Percentiles rank a stretch among this genome's conserved stretches.
phyloP scores from a whole-genome alignment of 1,139 yeast genomes.

The Hemisphaericaspora lyxosophila region DNA sequence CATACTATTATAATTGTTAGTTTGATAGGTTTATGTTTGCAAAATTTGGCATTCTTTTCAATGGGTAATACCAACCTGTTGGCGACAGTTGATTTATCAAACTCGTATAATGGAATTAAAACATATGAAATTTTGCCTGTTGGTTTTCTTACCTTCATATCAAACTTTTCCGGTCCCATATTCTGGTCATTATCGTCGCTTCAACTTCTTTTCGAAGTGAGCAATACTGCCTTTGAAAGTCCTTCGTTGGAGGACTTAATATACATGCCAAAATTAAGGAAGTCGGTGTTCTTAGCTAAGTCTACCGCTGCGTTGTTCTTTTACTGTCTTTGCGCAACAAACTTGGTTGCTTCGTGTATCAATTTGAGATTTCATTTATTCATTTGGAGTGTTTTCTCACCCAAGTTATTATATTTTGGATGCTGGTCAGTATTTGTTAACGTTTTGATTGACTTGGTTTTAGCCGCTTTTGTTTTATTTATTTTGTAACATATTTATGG shows the following conservation, averaged over 20 bases:
- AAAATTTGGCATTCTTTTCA: constrained; percentile 79
- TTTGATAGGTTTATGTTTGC: constrained; percentile 41
- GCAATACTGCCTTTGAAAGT: constrained; percentile 14
- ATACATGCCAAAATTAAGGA: constrained; percentile 25
- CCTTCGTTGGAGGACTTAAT: constrained; percentile 14
- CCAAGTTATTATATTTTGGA: constrained; percentile 77
- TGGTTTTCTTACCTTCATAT: constrained; percentile 73
- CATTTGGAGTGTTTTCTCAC: constrained; percentile 97
- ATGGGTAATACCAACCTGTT: constrained; percentile 90
- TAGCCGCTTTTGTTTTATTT: constrained; percentile 18
- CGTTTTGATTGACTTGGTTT: constrained; percentile 37
- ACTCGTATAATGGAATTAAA: constrained; percentile 85
- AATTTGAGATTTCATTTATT: constrained; percentile 80
- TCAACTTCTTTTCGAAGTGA: constrained; percentile 41
- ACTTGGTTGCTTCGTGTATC: constrained; percentile 68
- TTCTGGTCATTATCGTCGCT: constrained; percentile 72
- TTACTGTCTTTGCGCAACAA: constrained; percentile 58
- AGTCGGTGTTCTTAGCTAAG: constrained; percentile 36
- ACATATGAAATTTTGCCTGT: constrained; percentile 70
- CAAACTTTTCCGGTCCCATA: constrained; percentile 84
- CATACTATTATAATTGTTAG: constrained; percentile 23
- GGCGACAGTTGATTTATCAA: constrained; percentile 85
- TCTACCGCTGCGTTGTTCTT: constrained; percentile 43
- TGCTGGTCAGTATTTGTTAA: constrained; percentile 70
- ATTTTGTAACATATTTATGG: constrained; percentile 8